Evolutionary conservation across 495 filamentous ascomycete species (phyloP).

Genomic region (Parachaetomium inaequale): DNA sequence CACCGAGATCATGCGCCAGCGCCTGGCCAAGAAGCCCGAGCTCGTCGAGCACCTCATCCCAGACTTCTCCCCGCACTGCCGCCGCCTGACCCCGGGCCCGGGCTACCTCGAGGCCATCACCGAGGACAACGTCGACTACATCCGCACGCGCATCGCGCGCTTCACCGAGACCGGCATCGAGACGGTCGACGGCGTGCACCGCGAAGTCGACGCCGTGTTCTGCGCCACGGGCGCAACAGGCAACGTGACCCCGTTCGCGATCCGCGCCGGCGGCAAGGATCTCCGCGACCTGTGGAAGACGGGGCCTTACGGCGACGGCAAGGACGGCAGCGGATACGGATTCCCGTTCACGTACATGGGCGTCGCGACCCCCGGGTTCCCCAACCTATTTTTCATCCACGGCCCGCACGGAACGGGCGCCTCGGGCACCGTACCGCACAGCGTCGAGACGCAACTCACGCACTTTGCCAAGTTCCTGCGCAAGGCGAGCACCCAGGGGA

Average conservation of each 20-base stretch:
- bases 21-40: constrained; percentile 52
- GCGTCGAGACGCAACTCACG: not conserved
- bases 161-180: constrained; percentile 57
- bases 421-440: constrained; percentile 42
- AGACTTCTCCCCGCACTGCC: constrained; percentile 63
- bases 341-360: constrained; percentile 59
- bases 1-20: constrained; percentile 49
- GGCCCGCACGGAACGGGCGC: constrained; percentile 55
- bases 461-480: constrained; percentile 58
- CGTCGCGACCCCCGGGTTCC: constrained; percentile 58
- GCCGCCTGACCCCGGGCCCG: constrained; percentile 66
- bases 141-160: constrained; percentile 52
- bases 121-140: constrained; percentile 60
- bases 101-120: constrained; percentile 68
- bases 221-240: constrained; percentile 61
- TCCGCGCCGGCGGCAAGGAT: constrained; percentile 45
- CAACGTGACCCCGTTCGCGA: constrained; percentile 53
- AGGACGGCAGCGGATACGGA: too few relatives aligned
- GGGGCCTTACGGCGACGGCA: constrained; percentile 8
- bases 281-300: constrained; percentile 46
- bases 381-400: constrained; percentile 59
- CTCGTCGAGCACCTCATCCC: constrained; percentile 56
- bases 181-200: constrained; percentile 48
- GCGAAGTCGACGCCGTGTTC: constrained; percentile 57
- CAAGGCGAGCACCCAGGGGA: constrained; percentile 60